phyloP scores from a whole-genome alignment of 805 yeast species.

The Scheffersomyces coipomensis region DNA sequence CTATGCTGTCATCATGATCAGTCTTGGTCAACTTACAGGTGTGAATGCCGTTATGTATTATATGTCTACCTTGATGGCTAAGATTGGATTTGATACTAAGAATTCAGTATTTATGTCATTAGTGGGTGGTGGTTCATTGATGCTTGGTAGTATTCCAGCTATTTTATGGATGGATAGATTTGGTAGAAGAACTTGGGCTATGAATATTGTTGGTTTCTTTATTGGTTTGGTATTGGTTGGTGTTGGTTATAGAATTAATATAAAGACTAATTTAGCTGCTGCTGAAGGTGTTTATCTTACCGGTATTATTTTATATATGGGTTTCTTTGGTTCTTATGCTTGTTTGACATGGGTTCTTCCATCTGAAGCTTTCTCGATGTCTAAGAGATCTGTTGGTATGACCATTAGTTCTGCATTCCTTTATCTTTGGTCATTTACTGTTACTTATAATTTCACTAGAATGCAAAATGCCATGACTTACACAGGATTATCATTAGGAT shows the following conservation, averaged over 20 bases:
- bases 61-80: constrained; percentile 55
- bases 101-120: constrained; percentile 63
- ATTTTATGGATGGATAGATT: constrained; percentile 55
- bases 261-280: constrained; percentile 37
- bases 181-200: constrained; percentile 62
- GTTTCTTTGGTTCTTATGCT: constrained; percentile 65
- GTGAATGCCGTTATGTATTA: constrained; percentile 66
- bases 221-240: constrained; percentile 62
- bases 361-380: constrained; percentile 59
- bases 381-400: constrained; percentile 65
- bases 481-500: constrained; percentile 63
- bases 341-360: constrained; percentile 70
- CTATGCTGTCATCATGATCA: constrained; percentile 56
- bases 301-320: constrained; percentile 63
- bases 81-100: constrained; percentile 53
- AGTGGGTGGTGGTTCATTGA: constrained; percentile 64
- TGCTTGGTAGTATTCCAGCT: constrained; percentile 67
- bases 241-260: constrained; percentile 47
- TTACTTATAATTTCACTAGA: constrained; percentile 59
- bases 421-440: constrained; percentile 62
- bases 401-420: constrained; percentile 54
- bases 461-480: constrained; percentile 59
- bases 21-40: constrained; percentile 66
- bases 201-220: constrained; percentile 56
- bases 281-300: constrained; percentile 61